Evolutionary conservation across 768 basidiomycete species (phyloP).

Genomic region (Termitomyces sp.): DNA sequence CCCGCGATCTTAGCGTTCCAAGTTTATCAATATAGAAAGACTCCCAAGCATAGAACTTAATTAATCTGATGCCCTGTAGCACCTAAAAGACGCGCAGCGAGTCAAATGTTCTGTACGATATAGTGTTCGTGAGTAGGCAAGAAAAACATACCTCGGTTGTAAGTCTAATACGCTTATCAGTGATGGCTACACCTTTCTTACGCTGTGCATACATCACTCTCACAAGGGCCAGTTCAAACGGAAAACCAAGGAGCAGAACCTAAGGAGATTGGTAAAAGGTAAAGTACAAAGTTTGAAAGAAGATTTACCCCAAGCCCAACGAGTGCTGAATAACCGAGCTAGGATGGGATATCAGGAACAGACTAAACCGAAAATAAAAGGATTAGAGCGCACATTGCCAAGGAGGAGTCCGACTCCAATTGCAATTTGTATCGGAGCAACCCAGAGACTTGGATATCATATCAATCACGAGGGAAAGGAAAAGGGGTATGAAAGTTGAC

Average conservation of each 20-base stretch:
- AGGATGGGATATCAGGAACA: not conserved
- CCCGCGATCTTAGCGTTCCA: constrained; percentile 30
- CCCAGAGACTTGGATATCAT: constrained; percentile 24
- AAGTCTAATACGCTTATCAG: constrained; percentile 50
- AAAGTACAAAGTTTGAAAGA: constrained; percentile 4
- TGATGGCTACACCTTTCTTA: constrained; percentile 43
- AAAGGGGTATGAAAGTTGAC: constrained; percentile 1
- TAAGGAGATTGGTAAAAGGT: constrained; percentile 13
- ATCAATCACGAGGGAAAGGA: not conserved
- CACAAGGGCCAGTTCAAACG: constrained; percentile 42
- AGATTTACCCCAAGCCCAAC: constrained; percentile 42
- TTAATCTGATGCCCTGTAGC: constrained; percentile 61
- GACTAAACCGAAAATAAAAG: not conserved
- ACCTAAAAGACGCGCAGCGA: constrained; percentile 27
- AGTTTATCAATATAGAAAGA: constrained; percentile 42
- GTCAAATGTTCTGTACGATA: not conserved
- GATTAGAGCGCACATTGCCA: constrained; percentile 30
- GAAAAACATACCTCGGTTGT: constrained; percentile 38
- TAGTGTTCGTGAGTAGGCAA: not conserved
- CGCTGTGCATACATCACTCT: constrained; percentile 40
- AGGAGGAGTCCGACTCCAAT: constrained; percentile 50
- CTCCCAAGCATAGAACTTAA: constrained; percentile 65
- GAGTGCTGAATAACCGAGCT: constrained; percentile 54
- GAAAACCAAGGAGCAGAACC: constrained; percentile 47
- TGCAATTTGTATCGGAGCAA: constrained; percentile 36